These are phyloP conservation scores for Auriscalpium microsporum DNA, from an alignment of 768 basidiomycete species.

Conservation along the genomic window DNA sequence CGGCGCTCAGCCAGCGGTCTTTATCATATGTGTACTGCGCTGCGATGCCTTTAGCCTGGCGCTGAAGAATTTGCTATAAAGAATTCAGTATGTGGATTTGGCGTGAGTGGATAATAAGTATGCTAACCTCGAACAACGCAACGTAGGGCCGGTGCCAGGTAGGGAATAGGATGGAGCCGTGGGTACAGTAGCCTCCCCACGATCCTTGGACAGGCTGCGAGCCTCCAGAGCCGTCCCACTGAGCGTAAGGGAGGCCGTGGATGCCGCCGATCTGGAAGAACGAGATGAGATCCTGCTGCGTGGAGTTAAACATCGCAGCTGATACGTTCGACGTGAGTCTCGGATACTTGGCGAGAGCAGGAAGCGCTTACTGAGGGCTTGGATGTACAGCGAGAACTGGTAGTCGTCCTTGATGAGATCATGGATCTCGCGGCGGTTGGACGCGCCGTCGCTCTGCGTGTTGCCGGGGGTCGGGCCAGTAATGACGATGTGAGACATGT, in stretches of 20 bases:
- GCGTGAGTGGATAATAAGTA: not conserved
- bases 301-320: conserved; percentile 25
- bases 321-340: not conserved
- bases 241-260: conserved; percentile 40
- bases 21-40: conserved; percentile 25
- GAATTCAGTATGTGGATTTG: not conserved
- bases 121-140: conserved; percentile 38
- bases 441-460: conserved; percentile 5
- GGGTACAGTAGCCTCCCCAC: conserved; percentile 48
- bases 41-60: conserved; percentile 33
- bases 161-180: conserved; percentile 44
- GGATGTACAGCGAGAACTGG: conserved; percentile 43
- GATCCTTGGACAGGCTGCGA: conserved; percentile 17
- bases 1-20: conserved; percentile 25
- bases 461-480: conserved; percentile 4
- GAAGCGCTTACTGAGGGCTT: conserved; percentile 34
- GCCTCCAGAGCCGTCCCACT: conserved; percentile 35
- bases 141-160: conserved; percentile 51
- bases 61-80: conserved; percentile 39
- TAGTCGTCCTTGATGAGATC: conserved; percentile 29
- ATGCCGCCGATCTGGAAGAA: conserved; percentile 42
- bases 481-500: conserved; percentile 11
- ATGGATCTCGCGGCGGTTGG: conserved; percentile 13
- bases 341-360: not conserved
- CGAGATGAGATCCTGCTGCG: conserved; percentile 27